Base-by-base conservation (phyloP, 345 rosid genomes). In the Euphorbia lathyris region DNA sequence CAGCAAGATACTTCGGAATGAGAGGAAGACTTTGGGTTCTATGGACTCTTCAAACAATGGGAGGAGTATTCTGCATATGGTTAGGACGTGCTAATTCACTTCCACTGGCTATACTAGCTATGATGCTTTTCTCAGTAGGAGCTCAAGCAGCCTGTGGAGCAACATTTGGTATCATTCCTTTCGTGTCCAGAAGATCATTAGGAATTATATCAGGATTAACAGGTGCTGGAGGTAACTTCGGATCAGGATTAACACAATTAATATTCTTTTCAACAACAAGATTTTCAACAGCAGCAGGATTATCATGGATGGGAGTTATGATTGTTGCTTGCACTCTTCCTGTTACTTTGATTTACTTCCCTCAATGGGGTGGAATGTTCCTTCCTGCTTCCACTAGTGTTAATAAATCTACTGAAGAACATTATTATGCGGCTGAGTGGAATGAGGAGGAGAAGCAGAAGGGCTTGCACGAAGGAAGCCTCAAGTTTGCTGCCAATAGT, bases 61-160 rank as follows among this genome's bases (percentile, higher is more conserved):
- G 96, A 71, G 93, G 86, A 11, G 80, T 65, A 52, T 87, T 93
- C 76, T 93, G 96, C 42, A 74, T 90, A 56, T 90, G 93, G 89
- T 87, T 93, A 3, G 93, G 97, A 51, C 85, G 57, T 0, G 87
- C 96, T 62, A 82, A 53, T 57, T 52, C 98, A 40, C 89, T 93
- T 57, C 91, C 92, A 22, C 50, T 87, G 0, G 87, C 98, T 4
- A 10, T 90, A 43, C 40, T 83, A 4, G 75, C 95, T 9, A 90
- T 90, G 95, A 93, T 88, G 58, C 88, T 90, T 51, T 88, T 90
- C 85, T 90, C 93, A 0, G 1, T 85, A 0, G 98, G 93, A 2
- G 86, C 89, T 43, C 97, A 90, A 79, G 93, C 98, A 0, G 93
- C 98, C 1, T 92, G 98, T 8, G 95, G 98, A 13, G 96, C 96